Evolutionary conservation across 2,329 filamentous ascomycete species (phyloP), one percentile per base, ranked within the genome.

Genomic region (Metarhizium humberi): DNA sequence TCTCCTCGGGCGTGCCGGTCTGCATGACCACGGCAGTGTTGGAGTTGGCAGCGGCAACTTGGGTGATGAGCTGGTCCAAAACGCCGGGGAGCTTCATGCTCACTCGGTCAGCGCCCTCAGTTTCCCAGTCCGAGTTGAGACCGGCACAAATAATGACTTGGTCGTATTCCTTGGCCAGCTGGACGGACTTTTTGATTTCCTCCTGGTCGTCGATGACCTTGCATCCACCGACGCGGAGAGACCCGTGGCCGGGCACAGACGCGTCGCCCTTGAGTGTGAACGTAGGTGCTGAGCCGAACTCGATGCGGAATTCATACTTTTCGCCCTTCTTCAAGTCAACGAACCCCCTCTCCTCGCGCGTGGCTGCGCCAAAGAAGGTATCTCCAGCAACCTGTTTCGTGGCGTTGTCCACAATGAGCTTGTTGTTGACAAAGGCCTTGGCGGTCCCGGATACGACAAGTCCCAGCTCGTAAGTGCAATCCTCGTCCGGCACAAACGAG

Each of bases 51-150:
- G 76, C 76, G 4, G 84, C 75, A 0, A 92, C 81, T 1, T 82
- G 80, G 13, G 76, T 67, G 62, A 92, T 87, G 54, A 95, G 72
- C 18, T 81, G 77, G 62, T 94, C 87, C 46, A 86, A 82, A 43
- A 81, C 78, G 20, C 86, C 80, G 71, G 90, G 92, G 0, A 95
- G 76, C 30, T 85, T 87, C 68, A 96, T 82, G 68, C 87, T 87
- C 62, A 85, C 86, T 45, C 90, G 84, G 70, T 96, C 90, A 43
- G 81, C 76, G 36, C 87, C 87, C 71, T 92, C 88, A 0, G 85
- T 86, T 68, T 92, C 89, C 87, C 88, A 92, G 64, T 92, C 88
- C 42, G 80, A 80, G 64, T 91, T 92, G 50, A 94, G 78, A 2
- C 90, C 90, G 2, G 85, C 85, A 64, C 88, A 88, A 54, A 94